phyloP scores from a whole-genome alignment of 495 filamentous ascomycete genomes.

The Podospora comata region DNA sequence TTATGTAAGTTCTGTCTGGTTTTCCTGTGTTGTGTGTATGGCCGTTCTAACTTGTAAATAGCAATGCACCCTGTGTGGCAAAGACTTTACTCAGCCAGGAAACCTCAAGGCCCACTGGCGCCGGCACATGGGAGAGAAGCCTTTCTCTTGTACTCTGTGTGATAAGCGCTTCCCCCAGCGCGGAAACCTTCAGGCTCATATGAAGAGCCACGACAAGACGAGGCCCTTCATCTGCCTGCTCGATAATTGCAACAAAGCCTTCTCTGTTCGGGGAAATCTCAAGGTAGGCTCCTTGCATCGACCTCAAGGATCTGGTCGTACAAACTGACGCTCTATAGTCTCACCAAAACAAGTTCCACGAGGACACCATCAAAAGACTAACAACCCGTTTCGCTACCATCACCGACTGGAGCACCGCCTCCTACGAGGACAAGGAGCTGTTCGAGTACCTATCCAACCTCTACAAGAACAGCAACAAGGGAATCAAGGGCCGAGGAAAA shows the following conservation, averaged over 20 bases:
- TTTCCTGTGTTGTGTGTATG: neutral
- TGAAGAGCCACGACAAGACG: constrained; percentile 69
- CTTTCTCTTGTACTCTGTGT: constrained; percentile 79
- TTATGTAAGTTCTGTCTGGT: constrained; percentile 60
- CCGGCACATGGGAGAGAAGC: constrained; percentile 67
- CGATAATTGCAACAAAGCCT: constrained; percentile 78
- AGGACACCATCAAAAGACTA: constrained; percentile 64
- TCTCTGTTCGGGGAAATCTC: constrained; percentile 84
- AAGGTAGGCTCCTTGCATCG: constrained; percentile 55
- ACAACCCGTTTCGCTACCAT: constrained; percentile 70
- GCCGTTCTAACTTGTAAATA: constrained; percentile 14
- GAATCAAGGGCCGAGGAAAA: constrained; percentile 93
- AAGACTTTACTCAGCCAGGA: constrained; percentile 84
- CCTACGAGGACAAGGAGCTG: constrained; percentile 68
- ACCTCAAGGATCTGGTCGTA: neutral
- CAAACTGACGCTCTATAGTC: constrained; percentile 51
- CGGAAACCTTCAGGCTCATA: constrained; percentile 84
- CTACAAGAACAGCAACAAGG: constrained; percentile 97
- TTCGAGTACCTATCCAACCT: constrained; percentile 82
- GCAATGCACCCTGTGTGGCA: constrained; percentile 62
- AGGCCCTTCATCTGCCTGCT: constrained; percentile 81
- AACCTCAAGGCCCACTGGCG: constrained; percentile 68
- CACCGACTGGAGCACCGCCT: constrained; percentile 58
- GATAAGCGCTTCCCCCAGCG: constrained; percentile 85
- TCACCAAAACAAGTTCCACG: constrained; percentile 93